Conservation (phyloP, 495 filamentous ascomycete species). For the Glonium stellatum region DNA sequence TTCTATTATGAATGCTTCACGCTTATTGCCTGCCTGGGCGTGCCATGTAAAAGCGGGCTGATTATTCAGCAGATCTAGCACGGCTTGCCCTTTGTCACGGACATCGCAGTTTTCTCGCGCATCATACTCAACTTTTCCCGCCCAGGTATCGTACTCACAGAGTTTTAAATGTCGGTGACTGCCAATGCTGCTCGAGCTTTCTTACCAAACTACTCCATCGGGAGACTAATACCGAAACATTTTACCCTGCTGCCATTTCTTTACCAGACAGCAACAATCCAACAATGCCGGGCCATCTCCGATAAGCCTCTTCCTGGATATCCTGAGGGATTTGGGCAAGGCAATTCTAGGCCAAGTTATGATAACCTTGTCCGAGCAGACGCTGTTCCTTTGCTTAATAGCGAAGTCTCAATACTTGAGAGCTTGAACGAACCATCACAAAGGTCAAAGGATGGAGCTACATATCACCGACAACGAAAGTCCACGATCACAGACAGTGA, state of each 20-base stretch:
- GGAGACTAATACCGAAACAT: neutral
- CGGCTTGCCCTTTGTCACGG: too few species aligned
- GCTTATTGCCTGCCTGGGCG: too few species aligned
- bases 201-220: neutral
- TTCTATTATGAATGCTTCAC: too few species aligned
- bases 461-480: constrained; percentile 3
- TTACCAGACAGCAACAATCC: constrained; percentile 53
- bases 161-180: neutral
- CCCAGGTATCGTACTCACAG: neutral
- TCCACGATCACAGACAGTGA: constrained; percentile 26
- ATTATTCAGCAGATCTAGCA: too few species aligned
- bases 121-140: too few species aligned
- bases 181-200: neutral
- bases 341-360: neutral
- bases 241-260: constrained; percentile 52
- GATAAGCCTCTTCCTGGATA: neutral
- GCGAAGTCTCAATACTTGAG: neutral
- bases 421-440: neutral
- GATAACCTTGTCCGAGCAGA: neutral
- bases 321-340: constrained; percentile 6
- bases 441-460: neutral
- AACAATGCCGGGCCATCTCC: constrained; percentile 9
- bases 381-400: constrained; percentile 11
- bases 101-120: too few species aligned
- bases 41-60: too few species aligned